Evolutionary conservation across 345 rosid species (phyloP), one percentile per base, ranked within the genome.

Genomic region (Geranium brycei): DNA sequence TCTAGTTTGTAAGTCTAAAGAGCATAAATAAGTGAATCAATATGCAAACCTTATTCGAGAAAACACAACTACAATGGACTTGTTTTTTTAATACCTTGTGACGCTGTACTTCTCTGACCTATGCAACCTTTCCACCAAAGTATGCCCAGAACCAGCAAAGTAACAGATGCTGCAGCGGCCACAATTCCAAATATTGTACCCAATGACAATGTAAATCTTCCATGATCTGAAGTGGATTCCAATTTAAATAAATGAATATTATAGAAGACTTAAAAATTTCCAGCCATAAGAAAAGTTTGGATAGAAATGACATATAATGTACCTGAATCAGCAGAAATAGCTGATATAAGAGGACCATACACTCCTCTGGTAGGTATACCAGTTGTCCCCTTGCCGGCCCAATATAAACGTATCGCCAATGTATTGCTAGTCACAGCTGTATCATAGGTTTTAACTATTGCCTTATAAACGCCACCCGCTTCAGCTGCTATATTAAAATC

Each of bases 301-400:
- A n/a, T n/a, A n/a, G n/a, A n/a, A n/a, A n/a, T n/a, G n/a, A n/a
- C n/a, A n/a, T 8, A 4, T 12, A 41, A 41, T 12, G 12, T 57
- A 68, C 62, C 66, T 2, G 64, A 51, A 38, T 40, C 14, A 23
- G 61, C 61, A 3, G 74, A 67, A 4, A 75, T 68, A 2, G 75
- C 79, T 17, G 75, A 75, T 51, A 74, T 60, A 10, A 74, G 51
- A 58, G 77, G 68, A 23, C 77, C 77, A 51, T 74, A 70, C 1
- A 66, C 38, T 66, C 77, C 74, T 32, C 17, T 51, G 0, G 0
- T 0, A 7, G 77, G 77, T 28, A 69, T 62, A 40, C 1, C 0
- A 15, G 19, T 58, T 2, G 77, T 69, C 11, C 77, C 74, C 35
- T 31, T 69, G 16, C 77, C 74, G 62, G 77, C 70, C 73, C 71